phyloP scores from a whole-genome alignment of 352 stramenopile species.

The Phytophthora cactorum region DNA sequence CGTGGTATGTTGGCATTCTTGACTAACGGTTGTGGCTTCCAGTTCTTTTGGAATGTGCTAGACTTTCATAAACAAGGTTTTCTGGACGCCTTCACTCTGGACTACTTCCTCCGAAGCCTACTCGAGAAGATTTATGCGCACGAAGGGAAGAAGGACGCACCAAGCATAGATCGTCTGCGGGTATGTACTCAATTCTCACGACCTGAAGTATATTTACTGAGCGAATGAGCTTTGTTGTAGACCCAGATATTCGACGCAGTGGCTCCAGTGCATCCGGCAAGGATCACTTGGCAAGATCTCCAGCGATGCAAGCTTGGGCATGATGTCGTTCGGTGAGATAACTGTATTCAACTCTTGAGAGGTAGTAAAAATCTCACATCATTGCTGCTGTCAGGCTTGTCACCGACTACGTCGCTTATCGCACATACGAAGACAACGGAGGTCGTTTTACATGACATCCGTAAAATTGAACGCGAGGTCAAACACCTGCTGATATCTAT shows the following conservation, averaged over 20 bases:
- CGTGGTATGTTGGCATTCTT: background rate
- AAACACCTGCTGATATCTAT: slow-evolving; percentile 42
- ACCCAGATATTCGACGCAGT: slow-evolving; percentile 73
- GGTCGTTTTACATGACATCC: slow-evolving; percentile 36
- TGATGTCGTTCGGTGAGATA: slow-evolving; percentile 46
- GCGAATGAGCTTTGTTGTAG: slow-evolving; percentile 28
- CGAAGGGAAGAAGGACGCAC: slow-evolving; percentile 33
- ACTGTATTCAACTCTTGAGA: background rate
- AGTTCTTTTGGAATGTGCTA: slow-evolving; percentile 79
- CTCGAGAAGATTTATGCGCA: slow-evolving; percentile 49
- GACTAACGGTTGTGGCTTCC: background rate
- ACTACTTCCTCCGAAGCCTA: slow-evolving; percentile 68
- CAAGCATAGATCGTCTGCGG: slow-evolving; percentile 38
- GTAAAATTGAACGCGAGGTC: slow-evolving; percentile 4
- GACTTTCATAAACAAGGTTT: slow-evolving; percentile 74
- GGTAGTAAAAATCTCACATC: background rate
- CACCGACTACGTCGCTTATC: slow-evolving; percentile 66
- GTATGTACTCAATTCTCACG: slow-evolving; percentile 23
- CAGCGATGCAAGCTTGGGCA: slow-evolving; percentile 58
- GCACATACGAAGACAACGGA: slow-evolving; percentile 54
- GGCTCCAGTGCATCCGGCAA: slow-evolving; percentile 39
- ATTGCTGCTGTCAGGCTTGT: slow-evolving; percentile 39
- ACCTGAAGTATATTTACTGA: slow-evolving; percentile 1
- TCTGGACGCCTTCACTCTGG: slow-evolving; percentile 64
- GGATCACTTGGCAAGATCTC: slow-evolving; percentile 69